These are phyloP conservation scores for Margaritispora aquatica DNA, from an alignment of 495 filamentous ascomycete species.

Conservation along the genomic window DNA sequence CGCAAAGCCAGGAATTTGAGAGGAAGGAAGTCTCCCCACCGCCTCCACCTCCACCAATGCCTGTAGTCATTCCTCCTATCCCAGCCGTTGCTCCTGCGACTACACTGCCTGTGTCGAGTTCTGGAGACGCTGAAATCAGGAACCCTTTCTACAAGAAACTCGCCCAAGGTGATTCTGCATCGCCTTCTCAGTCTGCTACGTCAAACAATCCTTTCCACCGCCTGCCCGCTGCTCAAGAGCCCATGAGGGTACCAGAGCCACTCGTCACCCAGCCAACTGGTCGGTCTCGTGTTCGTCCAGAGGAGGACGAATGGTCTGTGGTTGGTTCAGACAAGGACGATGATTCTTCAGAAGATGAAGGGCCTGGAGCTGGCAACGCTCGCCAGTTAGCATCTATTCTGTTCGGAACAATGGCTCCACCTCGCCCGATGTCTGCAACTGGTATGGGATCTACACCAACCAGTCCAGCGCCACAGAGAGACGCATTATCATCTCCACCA, in stretches of 20 bases:
- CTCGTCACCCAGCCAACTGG: slow-evolving; percentile 25
- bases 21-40: slow-evolving; percentile 43
- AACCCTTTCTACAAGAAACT: slow-evolving; percentile 74
- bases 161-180: slow-evolving; percentile 35
- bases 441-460: slow-evolving; percentile 53
- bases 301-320: slow-evolving; percentile 84
- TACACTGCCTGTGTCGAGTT: slow-evolving; percentile 15
- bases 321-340: slow-evolving; percentile 76
- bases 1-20: slow-evolving; percentile 49
- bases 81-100: slow-evolving; percentile 27
- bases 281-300: slow-evolving; percentile 51
- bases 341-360: slow-evolving; percentile 60
- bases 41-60: slow-evolving; percentile 37
- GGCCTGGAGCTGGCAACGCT: slow-evolving; percentile 70
- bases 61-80: slow-evolving; percentile 34
- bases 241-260: slow-evolving; percentile 13
- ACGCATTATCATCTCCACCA: slow-evolving; percentile 26
- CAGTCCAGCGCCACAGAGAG: slow-evolving; percentile 25
- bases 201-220: slow-evolving; percentile 98
- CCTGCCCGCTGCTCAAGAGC: slow-evolving; percentile 59
- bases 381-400: slow-evolving; percentile 89
- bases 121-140: slow-evolving; percentile 44
- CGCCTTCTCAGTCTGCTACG: slow-evolving; percentile 37
- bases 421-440: slow-evolving; percentile 77
- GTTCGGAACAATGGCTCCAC: slow-evolving; percentile 96